phyloP scores from a whole-genome alignment of 169 alveolate genomes.

The Eimeria sp. region DNA sequence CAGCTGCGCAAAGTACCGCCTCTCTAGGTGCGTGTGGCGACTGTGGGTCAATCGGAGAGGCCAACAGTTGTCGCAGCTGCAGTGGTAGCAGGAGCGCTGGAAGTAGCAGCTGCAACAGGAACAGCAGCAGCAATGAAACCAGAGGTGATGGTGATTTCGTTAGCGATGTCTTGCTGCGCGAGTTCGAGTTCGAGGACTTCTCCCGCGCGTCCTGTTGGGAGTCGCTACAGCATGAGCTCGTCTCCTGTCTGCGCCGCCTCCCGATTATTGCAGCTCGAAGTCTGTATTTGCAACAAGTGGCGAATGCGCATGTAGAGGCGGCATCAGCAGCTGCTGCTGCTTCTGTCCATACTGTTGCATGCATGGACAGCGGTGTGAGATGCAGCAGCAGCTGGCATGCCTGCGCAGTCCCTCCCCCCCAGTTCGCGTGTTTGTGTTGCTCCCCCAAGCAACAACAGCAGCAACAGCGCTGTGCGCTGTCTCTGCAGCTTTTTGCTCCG shows the following conservation, averaged over 20 bases:
- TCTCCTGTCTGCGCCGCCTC: background rate
- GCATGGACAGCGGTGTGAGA: background rate
- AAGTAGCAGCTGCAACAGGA: background rate
- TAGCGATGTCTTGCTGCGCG: conserved; percentile 40
- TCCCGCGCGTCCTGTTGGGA: conserved; percentile 63
- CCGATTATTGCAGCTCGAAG: conserved; percentile 18
- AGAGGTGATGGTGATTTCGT: background rate
- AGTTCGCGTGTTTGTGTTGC: background rate
- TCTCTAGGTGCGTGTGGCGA: background rate
- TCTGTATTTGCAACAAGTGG: conserved; percentile 31
- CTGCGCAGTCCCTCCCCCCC: conserved; percentile 15
- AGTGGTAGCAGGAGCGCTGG: background rate
- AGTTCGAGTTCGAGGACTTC: conserved; percentile 38
- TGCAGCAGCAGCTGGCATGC: conserved; percentile 55
- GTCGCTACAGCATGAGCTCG: conserved; percentile 12
- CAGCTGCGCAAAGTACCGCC: background rate
- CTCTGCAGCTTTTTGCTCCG: conserved; percentile 55
- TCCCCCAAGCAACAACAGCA: conserved; percentile 35
- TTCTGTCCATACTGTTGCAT: background rate
- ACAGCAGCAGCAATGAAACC: background rate
- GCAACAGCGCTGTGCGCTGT: conserved; percentile 42
- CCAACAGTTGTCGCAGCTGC: background rate
- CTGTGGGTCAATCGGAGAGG: too few relatives aligned
- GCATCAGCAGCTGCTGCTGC: background rate
- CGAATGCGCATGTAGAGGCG: background rate